Evolutionary conservation across 2,329 filamentous ascomycete species (phyloP), one percentile per base, ranked within the genome.

Genomic region (Grosmannia clavigera): DNA sequence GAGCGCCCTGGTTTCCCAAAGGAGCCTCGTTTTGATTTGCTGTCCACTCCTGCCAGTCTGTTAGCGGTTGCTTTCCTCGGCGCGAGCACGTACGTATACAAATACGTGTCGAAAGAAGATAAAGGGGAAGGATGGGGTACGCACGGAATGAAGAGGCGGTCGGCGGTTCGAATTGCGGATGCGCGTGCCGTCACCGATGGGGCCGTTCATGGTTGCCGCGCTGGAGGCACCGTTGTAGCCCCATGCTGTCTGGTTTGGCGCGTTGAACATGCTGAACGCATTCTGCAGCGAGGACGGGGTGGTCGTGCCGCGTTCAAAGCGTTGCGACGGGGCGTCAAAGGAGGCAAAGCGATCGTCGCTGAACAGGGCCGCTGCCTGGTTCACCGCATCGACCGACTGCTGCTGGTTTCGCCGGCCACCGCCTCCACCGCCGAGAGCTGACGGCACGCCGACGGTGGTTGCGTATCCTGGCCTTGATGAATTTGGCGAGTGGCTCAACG

Each of bases 361-460:
- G 72, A 92, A 95, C 58, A 92, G 78, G 61, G 82, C 83, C 57
- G 84, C 81, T 0, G 75, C 73, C 60, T 84, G 83, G 62, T 80
- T 82, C 69, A 87, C 86, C 62, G 80, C 78, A 66, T 95, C 90
- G 70, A 92, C 89, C 66, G 88, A 87, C 67, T 90, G 92, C 67
- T 90, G 83, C 66, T 90, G 92, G 52, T 84, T 77, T 70, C 87
- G 85, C 66, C 88, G 83, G 68, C 87, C 83, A 61, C 88, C 60
- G 56, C 65, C 66, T 55, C 87, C 83, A 61, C 88, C 60, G 56
- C 65, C 66, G 55, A 70, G 65, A 40, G 60, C 54, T 1, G 63
- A 56, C 2, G 65, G 60, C 3, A 75, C 61, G 52, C 71, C 70
- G 80, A 78, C 77, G 86, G 77, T 80, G 66, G 81, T 82, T 60